Conservation (phyloP, 352 stramenopile genomes). For the Saprolegnia diclina region DNA sequence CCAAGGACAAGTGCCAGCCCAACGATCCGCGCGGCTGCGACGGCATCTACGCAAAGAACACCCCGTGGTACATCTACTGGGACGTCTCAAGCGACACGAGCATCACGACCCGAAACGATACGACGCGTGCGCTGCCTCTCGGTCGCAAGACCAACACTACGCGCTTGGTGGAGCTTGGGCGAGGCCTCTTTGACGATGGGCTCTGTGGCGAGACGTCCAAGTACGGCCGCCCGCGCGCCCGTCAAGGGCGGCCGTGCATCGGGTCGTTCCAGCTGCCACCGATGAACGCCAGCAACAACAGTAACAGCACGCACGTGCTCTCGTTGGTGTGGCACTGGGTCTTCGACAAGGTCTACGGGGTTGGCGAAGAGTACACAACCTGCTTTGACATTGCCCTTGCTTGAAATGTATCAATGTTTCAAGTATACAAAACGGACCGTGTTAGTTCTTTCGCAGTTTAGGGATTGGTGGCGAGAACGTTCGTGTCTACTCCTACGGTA, state of each 20-base stretch:
- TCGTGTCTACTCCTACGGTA: neutral
- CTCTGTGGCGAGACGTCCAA: neutral
- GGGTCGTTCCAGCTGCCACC: conserved; percentile 8
- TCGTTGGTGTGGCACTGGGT: conserved; percentile 19
- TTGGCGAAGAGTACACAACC: conserved; percentile 24
- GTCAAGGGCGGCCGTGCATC: neutral
- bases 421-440: neutral
- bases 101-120: neutral
- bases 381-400: conserved; percentile 21
- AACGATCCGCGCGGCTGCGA: conserved; percentile 16
- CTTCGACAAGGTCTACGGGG: conserved; percentile 8
- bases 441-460: too few species aligned
- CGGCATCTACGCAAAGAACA: neutral
- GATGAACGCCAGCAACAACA: neutral
- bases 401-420: neutral
- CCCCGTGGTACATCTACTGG: conserved; percentile 11
- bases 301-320: neutral
- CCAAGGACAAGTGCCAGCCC: conserved; percentile 10
- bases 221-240: neutral
- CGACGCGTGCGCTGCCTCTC: neutral
- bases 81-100: neutral
- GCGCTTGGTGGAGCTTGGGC: neutral
- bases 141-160: too few species aligned
- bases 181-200: conserved; percentile 13
- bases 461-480: too few species aligned